These are phyloP conservation scores for Areca catechu DNA, from an alignment of 176 grass and related monocot species.

Conservation along the genomic window DNA sequence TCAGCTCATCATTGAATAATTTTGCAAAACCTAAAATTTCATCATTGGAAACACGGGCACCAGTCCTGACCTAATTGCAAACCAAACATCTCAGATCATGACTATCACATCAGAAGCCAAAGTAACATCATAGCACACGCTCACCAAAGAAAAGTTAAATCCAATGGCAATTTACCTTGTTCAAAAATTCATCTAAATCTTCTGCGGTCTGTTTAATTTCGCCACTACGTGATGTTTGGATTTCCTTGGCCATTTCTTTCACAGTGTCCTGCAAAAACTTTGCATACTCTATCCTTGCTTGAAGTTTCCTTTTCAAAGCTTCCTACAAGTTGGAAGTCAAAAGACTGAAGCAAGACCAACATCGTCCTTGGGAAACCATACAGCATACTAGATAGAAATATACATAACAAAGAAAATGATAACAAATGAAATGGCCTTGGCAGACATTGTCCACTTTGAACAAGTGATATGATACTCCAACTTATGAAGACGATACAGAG, in stretches of 20 bases:
- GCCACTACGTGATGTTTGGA: constrained; percentile 58
- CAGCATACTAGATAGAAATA: background rate
- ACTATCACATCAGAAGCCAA: constrained; percentile 14
- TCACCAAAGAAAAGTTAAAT: constrained; percentile 4
- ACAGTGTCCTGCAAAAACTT: constrained; percentile 89
- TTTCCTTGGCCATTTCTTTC: constrained; percentile 94
- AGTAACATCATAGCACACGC: constrained; percentile 1
- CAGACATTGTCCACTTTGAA: too few species aligned
- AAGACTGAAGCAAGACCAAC: constrained; percentile 3
- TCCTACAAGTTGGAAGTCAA: constrained; percentile 41
- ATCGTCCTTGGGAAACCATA: background rate
- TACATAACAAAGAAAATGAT: background rate
- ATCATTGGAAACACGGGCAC: constrained; percentile 75
- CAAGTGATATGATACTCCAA: too few species aligned
- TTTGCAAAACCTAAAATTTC: constrained; percentile 97
- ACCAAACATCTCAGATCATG: constrained; percentile 28
- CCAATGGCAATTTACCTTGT: constrained; percentile 34
- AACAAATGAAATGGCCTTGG: too few species aligned
- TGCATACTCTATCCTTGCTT: constrained; percentile 93
- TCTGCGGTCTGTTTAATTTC: constrained; percentile 88
- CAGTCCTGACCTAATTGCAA: constrained; percentile 74
- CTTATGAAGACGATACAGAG: too few species aligned
- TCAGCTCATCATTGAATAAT: constrained; percentile 95
- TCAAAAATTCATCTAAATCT: constrained; percentile 89
- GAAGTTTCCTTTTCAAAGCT: constrained; percentile 71